phyloP scores from a whole-genome alignment of 306 rosid species.

The Amphicarpaea edgeworthii region DNA sequence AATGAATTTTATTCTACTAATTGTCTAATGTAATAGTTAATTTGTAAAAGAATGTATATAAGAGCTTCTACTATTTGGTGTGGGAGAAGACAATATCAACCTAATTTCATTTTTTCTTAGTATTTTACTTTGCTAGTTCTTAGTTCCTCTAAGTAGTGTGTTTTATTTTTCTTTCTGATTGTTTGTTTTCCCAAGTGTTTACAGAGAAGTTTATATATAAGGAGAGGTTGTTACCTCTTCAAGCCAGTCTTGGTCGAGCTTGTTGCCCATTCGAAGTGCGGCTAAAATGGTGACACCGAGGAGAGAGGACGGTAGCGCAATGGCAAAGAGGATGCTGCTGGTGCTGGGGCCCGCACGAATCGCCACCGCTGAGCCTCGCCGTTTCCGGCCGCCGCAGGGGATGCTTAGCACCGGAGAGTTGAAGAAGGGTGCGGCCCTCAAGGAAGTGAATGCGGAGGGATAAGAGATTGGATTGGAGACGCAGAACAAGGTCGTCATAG shows the following conservation, averaged over 20 bases:
- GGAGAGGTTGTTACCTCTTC: conserved; percentile 78
- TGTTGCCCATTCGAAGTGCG: conserved; percentile 65
- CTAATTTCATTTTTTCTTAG: too few species aligned
- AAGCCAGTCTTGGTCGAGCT: conserved; percentile 72
- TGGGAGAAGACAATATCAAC: too few species aligned
- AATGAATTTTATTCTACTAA: too few species aligned
- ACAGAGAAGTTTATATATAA: background rate
- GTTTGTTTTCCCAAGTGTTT: too few species aligned
- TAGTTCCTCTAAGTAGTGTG: too few species aligned
- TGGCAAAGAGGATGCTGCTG: conserved; percentile 63
- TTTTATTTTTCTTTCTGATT: too few species aligned
- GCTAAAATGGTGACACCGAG: conserved; percentile 66
- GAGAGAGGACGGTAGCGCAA: conserved; percentile 74
- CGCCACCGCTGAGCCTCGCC: conserved; percentile 50
- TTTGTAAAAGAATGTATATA: too few species aligned
- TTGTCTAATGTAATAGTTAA: too few species aligned
- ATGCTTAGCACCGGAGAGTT: conserved; percentile 40
- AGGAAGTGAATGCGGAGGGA: conserved; percentile 36
- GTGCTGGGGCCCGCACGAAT: conserved; percentile 75
- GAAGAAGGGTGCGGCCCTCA: conserved; percentile 31
- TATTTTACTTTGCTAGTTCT: too few species aligned
- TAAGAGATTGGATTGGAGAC: conserved; percentile 49
- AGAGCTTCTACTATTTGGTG: too few species aligned
- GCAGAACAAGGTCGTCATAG: conserved; percentile 66
- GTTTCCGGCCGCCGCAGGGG: conserved; percentile 25